Evolutionary conservation across 768 basidiomycete genomes (phyloP), one percentile per base, ranked within the genome.

Genomic region (Collybia sordida): DNA sequence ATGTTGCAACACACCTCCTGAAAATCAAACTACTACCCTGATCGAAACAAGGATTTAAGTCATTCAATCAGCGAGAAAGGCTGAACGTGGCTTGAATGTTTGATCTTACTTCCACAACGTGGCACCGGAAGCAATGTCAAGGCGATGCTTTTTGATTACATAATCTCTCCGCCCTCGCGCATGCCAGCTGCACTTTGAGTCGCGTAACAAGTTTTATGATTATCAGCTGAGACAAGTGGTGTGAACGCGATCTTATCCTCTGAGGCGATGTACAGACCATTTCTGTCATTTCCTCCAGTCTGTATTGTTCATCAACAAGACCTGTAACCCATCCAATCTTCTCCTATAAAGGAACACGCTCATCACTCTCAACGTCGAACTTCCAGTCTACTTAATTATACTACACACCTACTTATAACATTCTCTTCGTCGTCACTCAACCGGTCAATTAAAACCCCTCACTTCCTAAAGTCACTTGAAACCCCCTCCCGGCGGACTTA

Each of bases 221-320:
- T 28, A 23, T 23, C 18, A 45, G 40, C 35, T 40, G 21, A n/a
- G 9, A 23, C 43, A 21, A 49, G 21, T 45, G 51, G 51, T 52
- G 48, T 50, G 48, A 54, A 54, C 42, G 49, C 41, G 45, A 42
- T 45, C 43, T 35, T 24, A 49, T 44, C 24, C 17, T 42, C 14
- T 27, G 28, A 56, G 58, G 53, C 49, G 49, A 59, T 54, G 58
- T 50, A 42, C 11, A 21, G 28, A 21, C 19, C 9, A 31, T 45
- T 21, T 35, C 14, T 45, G 31, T 11, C 31, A 21, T 19, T 21
- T 45, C 24, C 9, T 37, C 28, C 9, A 23, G 17, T 52, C 34
- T 23, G 21, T 12, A 35, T 50, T 27, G 38, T 52, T 52, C 58
- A 57, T 46, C 46, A 50, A 44, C 45, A 7, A 12, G 18, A 35